phyloP scores from a whole-genome alignment of 306 rosid genomes.

The Chamaecrista fasciculata region DNA sequence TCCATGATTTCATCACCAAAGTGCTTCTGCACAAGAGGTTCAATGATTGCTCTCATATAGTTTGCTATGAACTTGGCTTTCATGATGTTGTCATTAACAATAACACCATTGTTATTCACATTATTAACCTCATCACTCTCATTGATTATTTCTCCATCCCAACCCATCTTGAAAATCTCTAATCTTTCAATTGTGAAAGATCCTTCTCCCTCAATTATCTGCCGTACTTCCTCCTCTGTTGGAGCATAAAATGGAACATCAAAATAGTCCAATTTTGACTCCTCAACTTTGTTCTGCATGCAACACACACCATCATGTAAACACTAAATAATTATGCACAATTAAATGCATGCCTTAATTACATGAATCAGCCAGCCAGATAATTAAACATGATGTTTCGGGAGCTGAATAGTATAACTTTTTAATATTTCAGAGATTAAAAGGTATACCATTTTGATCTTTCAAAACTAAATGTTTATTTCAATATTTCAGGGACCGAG shows the following conservation, averaged over 20 bases:
- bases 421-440: too few species aligned
- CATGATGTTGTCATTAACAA: neutral
- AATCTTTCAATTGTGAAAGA: constrained; percentile 1
- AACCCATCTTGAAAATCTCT: neutral
- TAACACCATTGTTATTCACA: too few species aligned
- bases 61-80: constrained; percentile 12
- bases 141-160: constrained; percentile 19
- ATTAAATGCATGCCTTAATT: too few species aligned
- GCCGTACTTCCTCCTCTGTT: neutral
- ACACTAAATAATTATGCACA: too few species aligned
- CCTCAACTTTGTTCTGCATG: constrained; percentile 26
- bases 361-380: too few species aligned
- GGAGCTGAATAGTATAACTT: too few species aligned
- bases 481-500: too few species aligned
- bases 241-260: neutral
- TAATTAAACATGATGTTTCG: too few species aligned
- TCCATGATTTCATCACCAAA: constrained; percentile 30
- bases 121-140: neutral
- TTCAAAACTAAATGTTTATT: too few species aligned
- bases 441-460: too few species aligned
- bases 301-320: neutral
- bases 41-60: neutral
- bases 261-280: constrained; percentile 21
- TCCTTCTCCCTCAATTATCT: constrained; percentile 19
- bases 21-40: neutral